Conservation (phyloP, 2,329 filamentous ascomycete species). For the Arthrobotrys pseudoclavata region DNA sequence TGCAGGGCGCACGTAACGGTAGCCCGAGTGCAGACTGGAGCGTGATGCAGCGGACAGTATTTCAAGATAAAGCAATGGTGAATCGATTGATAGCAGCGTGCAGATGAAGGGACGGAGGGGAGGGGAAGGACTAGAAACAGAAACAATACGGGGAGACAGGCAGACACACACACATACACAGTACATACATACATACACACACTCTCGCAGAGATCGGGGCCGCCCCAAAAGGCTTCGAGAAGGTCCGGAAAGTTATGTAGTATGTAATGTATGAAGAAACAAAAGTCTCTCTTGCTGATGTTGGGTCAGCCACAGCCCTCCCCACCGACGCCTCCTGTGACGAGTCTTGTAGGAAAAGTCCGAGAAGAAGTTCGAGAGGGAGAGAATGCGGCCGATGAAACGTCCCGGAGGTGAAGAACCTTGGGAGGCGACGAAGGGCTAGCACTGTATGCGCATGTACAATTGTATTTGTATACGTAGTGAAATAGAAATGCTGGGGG, state of each 20-base stretch:
- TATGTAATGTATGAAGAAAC: conserved; percentile 16
- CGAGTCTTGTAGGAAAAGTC: conserved; percentile 46
- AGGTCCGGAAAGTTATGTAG: conserved; percentile 43
- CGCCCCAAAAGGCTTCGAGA: conserved; percentile 35
- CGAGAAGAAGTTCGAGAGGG: conserved; percentile 22
- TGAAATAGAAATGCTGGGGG: conserved; percentile 23
- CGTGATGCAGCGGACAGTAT: conserved; percentile 45
- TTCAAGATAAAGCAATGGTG: conserved; percentile 52
- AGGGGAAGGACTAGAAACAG: conserved; percentile 35
- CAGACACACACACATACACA: conserved; percentile 3
- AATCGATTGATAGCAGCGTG: conserved; percentile 48
- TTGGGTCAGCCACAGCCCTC: conserved; percentile 54
- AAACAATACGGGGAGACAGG: conserved; percentile 30
- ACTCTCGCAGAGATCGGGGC: background rate
- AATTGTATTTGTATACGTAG: conserved; percentile 23
- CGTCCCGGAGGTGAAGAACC: conserved; percentile 45
- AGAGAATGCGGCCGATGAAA: conserved; percentile 50
- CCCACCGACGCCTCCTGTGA: conserved; percentile 52
- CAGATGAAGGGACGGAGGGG: conserved; percentile 17
- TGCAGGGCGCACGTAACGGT: conserved; percentile 48
- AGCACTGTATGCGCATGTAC: conserved; percentile 23
- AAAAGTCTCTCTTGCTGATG: conserved; percentile 9
- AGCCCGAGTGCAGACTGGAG: conserved; percentile 35
- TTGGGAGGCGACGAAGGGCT: conserved; percentile 30
- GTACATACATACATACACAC: background rate